Conservation (phyloP, 2,329 filamentous ascomycete species). For the Neofusicoccum laricinum region DNA sequence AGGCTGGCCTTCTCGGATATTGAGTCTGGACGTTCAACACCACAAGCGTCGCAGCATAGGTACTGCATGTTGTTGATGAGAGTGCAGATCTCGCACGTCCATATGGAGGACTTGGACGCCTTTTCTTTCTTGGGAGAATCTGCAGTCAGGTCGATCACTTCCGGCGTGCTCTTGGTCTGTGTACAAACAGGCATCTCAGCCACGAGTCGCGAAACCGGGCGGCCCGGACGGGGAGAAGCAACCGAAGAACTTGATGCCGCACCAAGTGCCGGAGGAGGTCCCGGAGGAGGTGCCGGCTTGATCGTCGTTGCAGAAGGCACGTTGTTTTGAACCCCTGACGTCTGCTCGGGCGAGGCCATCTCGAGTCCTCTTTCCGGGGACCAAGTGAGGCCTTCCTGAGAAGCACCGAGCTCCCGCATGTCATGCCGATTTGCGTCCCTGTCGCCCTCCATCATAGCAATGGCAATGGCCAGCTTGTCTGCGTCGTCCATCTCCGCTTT, state of each 20-base stretch:
- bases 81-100: slow-evolving; percentile 61
- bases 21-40: slow-evolving; percentile 50
- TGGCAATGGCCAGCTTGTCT: slow-evolving; percentile 81
- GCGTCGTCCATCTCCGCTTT: slow-evolving; percentile 85
- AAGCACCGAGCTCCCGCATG: slow-evolving; percentile 47
- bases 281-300: neutral
- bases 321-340: slow-evolving; percentile 26
- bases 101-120: slow-evolving; percentile 39
- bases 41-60: slow-evolving; percentile 60
- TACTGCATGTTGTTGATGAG: slow-evolving; percentile 59
- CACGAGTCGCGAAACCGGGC: slow-evolving; percentile 35
- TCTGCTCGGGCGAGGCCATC: slow-evolving; percentile 31
- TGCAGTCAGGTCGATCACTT: slow-evolving; percentile 17
- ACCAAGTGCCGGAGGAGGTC: neutral
- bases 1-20: slow-evolving; percentile 27
- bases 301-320: neutral
- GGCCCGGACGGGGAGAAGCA: slow-evolving; percentile 22
- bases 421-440: slow-evolving; percentile 61
- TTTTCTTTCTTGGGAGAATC: slow-evolving; percentile 23
- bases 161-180: slow-evolving; percentile 18
- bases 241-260: neutral
- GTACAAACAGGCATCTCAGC: slow-evolving; percentile 19
- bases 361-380: slow-evolving; percentile 36
- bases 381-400: slow-evolving; percentile 35
- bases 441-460: slow-evolving; percentile 81